phyloP scores from a whole-genome alignment of 169 alveolate genomes.

The Cryptosporidium felis region DNA sequence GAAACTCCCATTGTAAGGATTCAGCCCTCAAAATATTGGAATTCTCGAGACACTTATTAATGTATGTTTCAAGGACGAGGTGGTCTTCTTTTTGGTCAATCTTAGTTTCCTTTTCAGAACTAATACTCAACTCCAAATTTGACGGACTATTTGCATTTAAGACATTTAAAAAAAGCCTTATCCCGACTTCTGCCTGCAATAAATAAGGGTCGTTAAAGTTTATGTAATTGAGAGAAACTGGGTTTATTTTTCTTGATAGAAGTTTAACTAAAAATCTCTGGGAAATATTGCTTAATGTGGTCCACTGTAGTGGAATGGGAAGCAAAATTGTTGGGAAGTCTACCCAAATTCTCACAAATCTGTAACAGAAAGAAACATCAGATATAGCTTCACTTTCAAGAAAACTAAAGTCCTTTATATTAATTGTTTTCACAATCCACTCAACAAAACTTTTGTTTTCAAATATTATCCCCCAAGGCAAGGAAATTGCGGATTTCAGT shows the following conservation, averaged over 20 bases:
- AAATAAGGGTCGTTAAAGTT: slow-evolving; percentile 38
- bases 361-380: slow-evolving; percentile 53
- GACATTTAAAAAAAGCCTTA: slow-evolving; percentile 27
- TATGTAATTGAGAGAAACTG: slow-evolving; percentile 7
- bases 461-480: slow-evolving; percentile 65
- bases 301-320: slow-evolving; percentile 68
- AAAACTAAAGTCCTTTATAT: neutral
- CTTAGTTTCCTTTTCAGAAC: neutral
- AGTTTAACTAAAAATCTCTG: slow-evolving; percentile 11
- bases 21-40: slow-evolving; percentile 8
- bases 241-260: slow-evolving; percentile 15
- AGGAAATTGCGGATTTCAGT: slow-evolving; percentile 32
- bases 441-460: neutral
- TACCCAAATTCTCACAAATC: slow-evolving; percentile 46
- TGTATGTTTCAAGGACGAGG: slow-evolving; percentile 26
- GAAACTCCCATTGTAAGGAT: slow-evolving; percentile 58
- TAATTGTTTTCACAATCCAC: slow-evolving; percentile 18
- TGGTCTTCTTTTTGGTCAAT: neutral
- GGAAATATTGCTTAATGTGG: slow-evolving; percentile 18
- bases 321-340: slow-evolving; percentile 52
- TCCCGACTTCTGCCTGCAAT: slow-evolving; percentile 58
- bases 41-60: slow-evolving; percentile 45
- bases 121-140: neutral
- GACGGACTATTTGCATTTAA: neutral
- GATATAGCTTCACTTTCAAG: neutral